phyloP scores from a whole-genome alignment of 768 basidiomycete species.

The Thelephora ganbajun region DNA sequence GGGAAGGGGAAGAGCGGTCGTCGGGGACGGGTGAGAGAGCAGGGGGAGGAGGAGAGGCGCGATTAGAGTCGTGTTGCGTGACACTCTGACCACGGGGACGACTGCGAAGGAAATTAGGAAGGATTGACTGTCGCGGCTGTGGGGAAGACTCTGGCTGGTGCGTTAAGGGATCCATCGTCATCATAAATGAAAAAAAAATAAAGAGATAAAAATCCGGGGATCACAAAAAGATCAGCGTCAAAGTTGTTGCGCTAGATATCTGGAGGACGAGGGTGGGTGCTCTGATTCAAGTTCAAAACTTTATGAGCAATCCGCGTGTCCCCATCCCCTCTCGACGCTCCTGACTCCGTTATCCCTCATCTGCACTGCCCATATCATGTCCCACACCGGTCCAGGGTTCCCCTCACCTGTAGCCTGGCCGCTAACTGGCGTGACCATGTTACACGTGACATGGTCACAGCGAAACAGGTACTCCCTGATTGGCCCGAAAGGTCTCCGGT shows the following conservation, averaged over 20 bases:
- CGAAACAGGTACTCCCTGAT: not conserved
- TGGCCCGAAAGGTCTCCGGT: not conserved
- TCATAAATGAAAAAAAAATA: not conserved
- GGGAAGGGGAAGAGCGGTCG: not conserved
- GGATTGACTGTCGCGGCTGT: conserved; percentile 44
- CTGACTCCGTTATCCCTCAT: no score
- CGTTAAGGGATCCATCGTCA: not conserved
- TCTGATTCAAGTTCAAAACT: no score
- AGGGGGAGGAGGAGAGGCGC: conserved; percentile 33
- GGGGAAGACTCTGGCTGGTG: conserved; percentile 4
- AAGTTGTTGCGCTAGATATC: not conserved
- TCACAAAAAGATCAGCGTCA: not conserved
- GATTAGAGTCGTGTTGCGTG: conserved; percentile 19
- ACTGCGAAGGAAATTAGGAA: conserved; percentile 59
- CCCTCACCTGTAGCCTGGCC: no score
- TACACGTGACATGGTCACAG: no score
- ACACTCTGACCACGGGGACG: conserved; percentile 51
- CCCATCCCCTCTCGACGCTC: no score
- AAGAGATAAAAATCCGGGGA: not conserved
- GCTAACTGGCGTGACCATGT: no score
- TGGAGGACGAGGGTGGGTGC: not conserved
- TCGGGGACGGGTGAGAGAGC: conserved; percentile 19
- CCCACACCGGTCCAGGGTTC: no score
- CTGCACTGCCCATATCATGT: no score
- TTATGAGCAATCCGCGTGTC: no score